A percentile compares a stretch with the other conserved stretches of the same genome.
These are phyloP conservation scores for Telfairia occidentalis DNA, from an alignment of 331 rosid species.

Conservation along the genomic window DNA sequence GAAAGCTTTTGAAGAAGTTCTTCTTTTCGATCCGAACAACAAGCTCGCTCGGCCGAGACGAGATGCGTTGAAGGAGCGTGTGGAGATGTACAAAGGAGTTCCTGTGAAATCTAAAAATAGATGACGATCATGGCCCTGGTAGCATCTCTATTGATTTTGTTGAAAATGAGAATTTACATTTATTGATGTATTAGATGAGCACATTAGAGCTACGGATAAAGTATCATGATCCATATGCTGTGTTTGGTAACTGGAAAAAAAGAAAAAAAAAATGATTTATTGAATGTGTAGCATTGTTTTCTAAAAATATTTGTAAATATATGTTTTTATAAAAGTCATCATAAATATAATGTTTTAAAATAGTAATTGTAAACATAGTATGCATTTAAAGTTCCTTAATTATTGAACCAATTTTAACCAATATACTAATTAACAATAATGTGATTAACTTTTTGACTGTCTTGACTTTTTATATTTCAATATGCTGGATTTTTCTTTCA, in stretches of 20 bases:
- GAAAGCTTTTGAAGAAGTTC: slow-evolving; percentile 87
- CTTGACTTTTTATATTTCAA: too few species aligned
- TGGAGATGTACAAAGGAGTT: slow-evolving; percentile 55
- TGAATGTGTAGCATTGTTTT: neutral
- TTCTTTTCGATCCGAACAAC: slow-evolving; percentile 90
- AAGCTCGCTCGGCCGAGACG: slow-evolving; percentile 76
- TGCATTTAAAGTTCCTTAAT: neutral
- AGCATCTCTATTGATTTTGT: slow-evolving; percentile 1
- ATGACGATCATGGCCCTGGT: neutral
- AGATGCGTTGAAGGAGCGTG: slow-evolving; percentile 52
- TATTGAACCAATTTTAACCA: too few species aligned
- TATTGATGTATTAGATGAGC: neutral
- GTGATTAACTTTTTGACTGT: too few species aligned
- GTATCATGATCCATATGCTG: neutral
- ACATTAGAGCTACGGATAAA: neutral
- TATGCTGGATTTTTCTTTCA: too few species aligned
- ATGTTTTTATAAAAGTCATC: neutral
- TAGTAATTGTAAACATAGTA: neutral
- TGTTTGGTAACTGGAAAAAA: neutral
- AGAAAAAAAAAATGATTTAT: neutral
- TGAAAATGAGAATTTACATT: slow-evolving; percentile 7
- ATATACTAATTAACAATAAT: too few species aligned
- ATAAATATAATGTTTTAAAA: neutral
- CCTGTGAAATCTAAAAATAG: slow-evolving; percentile 41
- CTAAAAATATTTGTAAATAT: neutral